phyloP scores from a whole-genome alignment of 345 rosid species.

The Gossypium thurberi region DNA sequence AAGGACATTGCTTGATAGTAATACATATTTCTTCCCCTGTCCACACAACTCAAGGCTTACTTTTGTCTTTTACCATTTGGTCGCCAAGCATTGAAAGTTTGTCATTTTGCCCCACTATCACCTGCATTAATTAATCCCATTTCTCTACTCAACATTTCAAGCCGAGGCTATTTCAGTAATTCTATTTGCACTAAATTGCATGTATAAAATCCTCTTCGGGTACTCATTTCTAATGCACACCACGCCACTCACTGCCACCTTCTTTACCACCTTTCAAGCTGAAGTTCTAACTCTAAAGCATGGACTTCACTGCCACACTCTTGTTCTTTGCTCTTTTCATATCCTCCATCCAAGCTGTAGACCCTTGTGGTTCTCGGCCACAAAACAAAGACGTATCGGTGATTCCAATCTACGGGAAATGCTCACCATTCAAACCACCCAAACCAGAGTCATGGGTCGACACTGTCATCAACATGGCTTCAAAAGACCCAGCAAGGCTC shows the following conservation, averaged over 20 bases:
- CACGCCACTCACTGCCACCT: neutral
- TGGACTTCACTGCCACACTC: slow-evolving; percentile 33
- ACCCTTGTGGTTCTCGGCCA: slow-evolving; percentile 36
- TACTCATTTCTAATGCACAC: slow-evolving; percentile 18
- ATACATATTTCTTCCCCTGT: neutral
- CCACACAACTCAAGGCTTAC: neutral
- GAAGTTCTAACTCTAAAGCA: slow-evolving; percentile 16
- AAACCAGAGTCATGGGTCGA: slow-evolving; percentile 41
- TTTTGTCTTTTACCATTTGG: too few relatives aligned
- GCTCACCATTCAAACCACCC: slow-evolving; percentile 65
- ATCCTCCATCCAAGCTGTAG: slow-evolving; percentile 31
- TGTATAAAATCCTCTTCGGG: slow-evolving; percentile 12
- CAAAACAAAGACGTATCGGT: slow-evolving; percentile 49
- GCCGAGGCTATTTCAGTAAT: slow-evolving; percentile 27
- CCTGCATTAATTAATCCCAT: neutral
- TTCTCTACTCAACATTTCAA: neutral
- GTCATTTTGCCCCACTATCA: neutral
- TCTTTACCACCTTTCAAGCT: neutral
- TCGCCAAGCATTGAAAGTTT: neutral
- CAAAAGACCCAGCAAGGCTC: slow-evolving; percentile 56
- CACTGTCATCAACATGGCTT: slow-evolving; percentile 64
- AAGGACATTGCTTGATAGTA: neutral
- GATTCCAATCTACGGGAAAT: slow-evolving; percentile 63
- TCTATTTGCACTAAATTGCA: neutral
- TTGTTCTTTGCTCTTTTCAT: slow-evolving; percentile 36